Base-by-base conservation (phyloP, 2,329 filamentous ascomycete genomes). In the Microdochium bolleyi region DNA sequence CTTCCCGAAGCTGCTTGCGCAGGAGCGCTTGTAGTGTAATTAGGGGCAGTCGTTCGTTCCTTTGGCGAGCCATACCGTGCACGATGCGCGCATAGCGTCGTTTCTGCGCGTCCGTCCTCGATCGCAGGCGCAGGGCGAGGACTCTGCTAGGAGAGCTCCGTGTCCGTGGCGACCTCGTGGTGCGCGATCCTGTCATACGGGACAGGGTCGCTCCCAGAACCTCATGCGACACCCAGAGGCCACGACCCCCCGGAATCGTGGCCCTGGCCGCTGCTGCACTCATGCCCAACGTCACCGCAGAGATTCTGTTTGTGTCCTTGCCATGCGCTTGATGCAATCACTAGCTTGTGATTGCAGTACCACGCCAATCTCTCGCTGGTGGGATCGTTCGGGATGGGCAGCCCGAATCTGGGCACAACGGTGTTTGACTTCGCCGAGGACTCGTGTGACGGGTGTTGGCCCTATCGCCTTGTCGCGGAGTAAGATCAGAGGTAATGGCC, bases 1-100 rank as follows among this genome's bases (percentile, higher is more conserved):
- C 51, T 4, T 52, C 52, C 38, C 56, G 51, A 24, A 63, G 56
- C 50, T 65, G 56, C 24, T 46, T 59, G 44, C 52, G 55, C 49
- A 67, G 37, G 52, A 58, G 58, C 7, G 51, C 50, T 48, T 66
- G 62, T 4, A 67, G 51, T 16, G 62, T 61, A 25, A 66, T 37
- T 4, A 64, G 51, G 3, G 65, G 63, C 41, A 67, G 62, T 24
- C 65, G 60, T 37, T 61, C 62, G 21, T 55, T 56, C n/a, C 56
- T 60, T 46, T 60, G 48, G 30, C 48, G 55, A 21, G 56, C 51
- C 37, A 49, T 49, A 3, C 37, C 11, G 38, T 41, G 46, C n/a
- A 55, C 53, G 2, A 56, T 27, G 24, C 4, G 50, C 24, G 34
- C 53, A 25, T 55, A 56, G 27, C 53, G 48, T 3, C 25, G 22